Percentiles rank a stretch among this genome's conserved stretches.
phyloP scores from a whole-genome alignment of 805 yeast species.

The Kregervanrija pseudodelftensis region DNA sequence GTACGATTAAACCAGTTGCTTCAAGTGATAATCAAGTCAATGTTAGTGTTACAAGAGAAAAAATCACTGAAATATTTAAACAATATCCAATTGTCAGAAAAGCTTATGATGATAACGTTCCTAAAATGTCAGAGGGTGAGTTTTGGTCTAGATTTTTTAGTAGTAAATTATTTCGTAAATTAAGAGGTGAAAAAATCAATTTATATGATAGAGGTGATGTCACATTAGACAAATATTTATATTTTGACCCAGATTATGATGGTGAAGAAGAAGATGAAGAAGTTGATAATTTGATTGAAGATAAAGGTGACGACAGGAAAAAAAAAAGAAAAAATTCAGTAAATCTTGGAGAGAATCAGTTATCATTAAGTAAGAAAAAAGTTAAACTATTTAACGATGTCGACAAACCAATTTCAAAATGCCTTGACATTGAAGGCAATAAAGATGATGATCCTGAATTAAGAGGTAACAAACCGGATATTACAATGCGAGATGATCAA shows the following conservation, averaged over 20 bases:
- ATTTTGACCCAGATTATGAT: slow-evolving; percentile 52
- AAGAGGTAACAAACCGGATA: slow-evolving; percentile 77
- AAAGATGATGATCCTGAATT: slow-evolving; percentile 70
- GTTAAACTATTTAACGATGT: slow-evolving; percentile 29
- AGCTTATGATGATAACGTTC: slow-evolving; percentile 89
- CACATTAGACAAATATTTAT: slow-evolving; percentile 76
- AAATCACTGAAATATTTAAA: slow-evolving; percentile 79
- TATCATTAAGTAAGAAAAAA: slow-evolving; percentile 15
- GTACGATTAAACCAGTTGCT: slow-evolving; percentile 91
- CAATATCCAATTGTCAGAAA: slow-evolving; percentile 87
- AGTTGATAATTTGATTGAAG: slow-evolving; percentile 21
- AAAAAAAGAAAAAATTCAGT: slow-evolving; percentile 20
- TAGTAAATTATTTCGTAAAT: slow-evolving; percentile 76
- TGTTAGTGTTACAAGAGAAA: slow-evolving; percentile 86
- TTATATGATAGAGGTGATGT: slow-evolving; percentile 76
- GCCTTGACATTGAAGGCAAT: slow-evolving; percentile 76
- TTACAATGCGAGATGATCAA: slow-evolving; percentile 70
- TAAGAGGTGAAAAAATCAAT: slow-evolving; percentile 82
- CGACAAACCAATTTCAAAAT: slow-evolving; percentile 51
- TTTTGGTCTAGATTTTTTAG: slow-evolving; percentile 96
- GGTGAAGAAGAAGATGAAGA: slow-evolving; percentile 33
- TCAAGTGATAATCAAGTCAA: slow-evolving; percentile 89
- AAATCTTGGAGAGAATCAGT: slow-evolving; percentile 2
- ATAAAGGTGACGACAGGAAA: slow-evolving; percentile 31
- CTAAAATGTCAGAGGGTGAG: slow-evolving; percentile 80